These are phyloP conservation scores for Aspergillus uvarum DNA, from an alignment of 2,329 filamentous ascomycete species.

Conservation along the genomic window DNA sequence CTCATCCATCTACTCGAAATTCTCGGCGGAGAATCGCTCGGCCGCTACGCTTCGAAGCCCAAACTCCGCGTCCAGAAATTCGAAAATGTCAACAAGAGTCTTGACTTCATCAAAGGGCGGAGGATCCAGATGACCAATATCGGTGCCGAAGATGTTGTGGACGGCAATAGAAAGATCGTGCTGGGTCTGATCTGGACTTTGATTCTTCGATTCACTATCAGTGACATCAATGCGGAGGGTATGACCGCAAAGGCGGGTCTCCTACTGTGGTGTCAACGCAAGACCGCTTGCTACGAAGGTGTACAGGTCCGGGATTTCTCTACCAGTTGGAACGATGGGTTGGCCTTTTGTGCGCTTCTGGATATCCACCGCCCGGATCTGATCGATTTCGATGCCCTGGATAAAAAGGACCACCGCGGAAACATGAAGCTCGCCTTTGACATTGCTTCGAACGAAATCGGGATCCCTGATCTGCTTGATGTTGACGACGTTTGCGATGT, in stretches of 20 bases:
- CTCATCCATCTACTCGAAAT: constrained; percentile 97
- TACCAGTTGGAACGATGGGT: constrained; percentile 91
- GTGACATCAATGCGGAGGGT: constrained; percentile 96
- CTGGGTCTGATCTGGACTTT: constrained; percentile 96
- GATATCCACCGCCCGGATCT: constrained; percentile 97
- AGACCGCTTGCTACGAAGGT: constrained; percentile 97
- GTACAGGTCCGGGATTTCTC: constrained; percentile 96
- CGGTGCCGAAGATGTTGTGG: constrained; percentile 95
- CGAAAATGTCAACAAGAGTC: constrained; percentile 94
- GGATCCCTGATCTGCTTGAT: constrained; percentile 91
- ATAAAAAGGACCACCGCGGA: constrained; percentile 89
- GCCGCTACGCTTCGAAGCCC: constrained; percentile 92
- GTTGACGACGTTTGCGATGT: constrained; percentile 98
- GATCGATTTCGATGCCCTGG: constrained; percentile 92
- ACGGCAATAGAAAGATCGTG: constrained; percentile 97
- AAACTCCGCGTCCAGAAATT: constrained; percentile 96
- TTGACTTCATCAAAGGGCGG: constrained; percentile 87
- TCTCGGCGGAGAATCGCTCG: constrained; percentile 88
- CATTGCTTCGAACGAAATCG: constrained; percentile 92
- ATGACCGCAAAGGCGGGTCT: constrained; percentile 96
- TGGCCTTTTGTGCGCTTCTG: constrained; percentile 92
- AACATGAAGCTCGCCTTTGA: constrained; percentile 99
- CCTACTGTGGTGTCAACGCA: constrained; percentile 94
- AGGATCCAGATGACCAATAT: constrained; percentile 98
- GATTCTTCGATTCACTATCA: constrained; percentile 97